Percentiles rank a stretch among this genome's conserved stretches.
Conservation (phyloP, 169 alveolate species). For the Eimeria mitis region DNA sequence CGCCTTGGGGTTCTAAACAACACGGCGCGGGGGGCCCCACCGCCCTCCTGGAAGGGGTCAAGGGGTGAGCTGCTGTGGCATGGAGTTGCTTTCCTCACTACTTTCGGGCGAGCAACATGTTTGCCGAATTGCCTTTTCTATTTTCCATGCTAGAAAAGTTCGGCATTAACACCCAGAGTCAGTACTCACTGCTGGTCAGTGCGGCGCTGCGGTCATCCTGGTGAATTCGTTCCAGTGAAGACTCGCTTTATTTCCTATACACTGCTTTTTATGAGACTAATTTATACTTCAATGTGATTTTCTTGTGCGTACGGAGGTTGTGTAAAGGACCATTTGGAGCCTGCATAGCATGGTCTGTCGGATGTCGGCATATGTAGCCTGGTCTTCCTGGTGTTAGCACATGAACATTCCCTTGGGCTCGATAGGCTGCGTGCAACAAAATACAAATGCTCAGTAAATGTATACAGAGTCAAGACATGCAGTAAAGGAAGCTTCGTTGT, state of each 20-base stretch:
- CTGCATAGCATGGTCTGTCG: neutral
- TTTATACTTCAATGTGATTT: neutral
- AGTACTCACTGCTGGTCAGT: neutral
- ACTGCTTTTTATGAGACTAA: neutral
- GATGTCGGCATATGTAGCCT: neutral
- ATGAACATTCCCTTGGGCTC: neutral
- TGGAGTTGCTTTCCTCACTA: neutral
- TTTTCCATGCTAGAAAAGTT: neutral
- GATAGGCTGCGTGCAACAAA: neutral
- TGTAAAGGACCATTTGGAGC: neutral
- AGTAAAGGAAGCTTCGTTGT: neutral
- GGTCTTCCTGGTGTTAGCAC: neutral
- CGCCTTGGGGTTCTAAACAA: neutral
- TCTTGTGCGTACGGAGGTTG: neutral
- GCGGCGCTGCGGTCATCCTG: neutral
- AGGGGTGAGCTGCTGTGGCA: neutral
- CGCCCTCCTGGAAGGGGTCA: neutral
- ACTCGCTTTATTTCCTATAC: neutral
- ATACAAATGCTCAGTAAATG: neutral
- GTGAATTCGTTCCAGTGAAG: neutral
- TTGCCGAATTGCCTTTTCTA: neutral
- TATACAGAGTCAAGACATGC: neutral
- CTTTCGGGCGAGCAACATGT: neutral
- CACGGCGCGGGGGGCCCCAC: conserved; percentile 11
- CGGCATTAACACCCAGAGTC: neutral